Conservation (phyloP, 2,329 filamentous ascomycete species). For the Xylogone sp. region DNA sequence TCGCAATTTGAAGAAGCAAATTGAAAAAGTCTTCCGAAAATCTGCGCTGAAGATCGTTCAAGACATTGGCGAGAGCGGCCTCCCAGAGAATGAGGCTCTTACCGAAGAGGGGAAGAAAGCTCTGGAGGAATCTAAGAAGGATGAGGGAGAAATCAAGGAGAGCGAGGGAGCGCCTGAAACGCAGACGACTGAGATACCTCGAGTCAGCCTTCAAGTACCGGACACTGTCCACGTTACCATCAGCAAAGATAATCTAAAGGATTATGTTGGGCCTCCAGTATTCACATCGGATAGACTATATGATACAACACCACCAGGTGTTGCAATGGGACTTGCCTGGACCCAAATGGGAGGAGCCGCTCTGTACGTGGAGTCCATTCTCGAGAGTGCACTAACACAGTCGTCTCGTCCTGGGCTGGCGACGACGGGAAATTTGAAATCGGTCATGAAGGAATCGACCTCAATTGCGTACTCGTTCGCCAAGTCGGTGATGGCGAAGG, state of each 20-base stretch:
- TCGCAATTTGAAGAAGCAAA: slow-evolving; percentile 97
- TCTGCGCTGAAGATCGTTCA: slow-evolving; percentile 95
- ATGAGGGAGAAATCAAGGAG: slow-evolving; percentile 59
- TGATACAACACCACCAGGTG: slow-evolving; percentile 87
- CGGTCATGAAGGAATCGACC: slow-evolving; percentile 97
- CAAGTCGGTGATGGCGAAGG: slow-evolving; percentile 79
- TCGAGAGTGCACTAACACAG: slow-evolving; percentile 75
- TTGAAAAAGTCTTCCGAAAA: slow-evolving; percentile 98
- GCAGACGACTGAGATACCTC: slow-evolving; percentile 62
- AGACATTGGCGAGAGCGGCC: slow-evolving; percentile 80
- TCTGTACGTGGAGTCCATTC: slow-evolving; percentile 94
- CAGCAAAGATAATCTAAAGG: slow-evolving; percentile 83
- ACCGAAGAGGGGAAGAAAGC: slow-evolving; percentile 84
- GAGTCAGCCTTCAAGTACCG: slow-evolving; percentile 76
- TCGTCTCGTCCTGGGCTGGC: slow-evolving; percentile 76
- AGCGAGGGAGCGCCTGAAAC: slow-evolving; percentile 49
- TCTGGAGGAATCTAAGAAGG: slow-evolving; percentile 65
- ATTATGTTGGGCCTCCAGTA: slow-evolving; percentile 93
- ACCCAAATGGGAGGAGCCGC: slow-evolving; percentile 95
- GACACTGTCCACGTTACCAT: slow-evolving; percentile 84
- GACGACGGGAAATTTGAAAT: slow-evolving; percentile 91
- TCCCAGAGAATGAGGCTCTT: slow-evolving; percentile 76
- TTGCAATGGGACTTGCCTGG: slow-evolving; percentile 97
- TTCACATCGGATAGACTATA: slow-evolving; percentile 96
- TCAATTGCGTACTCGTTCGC: slow-evolving; percentile 94